These are phyloP conservation scores for Gaeumannomyces sp. DNA, from an alignment of 2,329 filamentous ascomycete genomes.

Conservation along the genomic window DNA sequence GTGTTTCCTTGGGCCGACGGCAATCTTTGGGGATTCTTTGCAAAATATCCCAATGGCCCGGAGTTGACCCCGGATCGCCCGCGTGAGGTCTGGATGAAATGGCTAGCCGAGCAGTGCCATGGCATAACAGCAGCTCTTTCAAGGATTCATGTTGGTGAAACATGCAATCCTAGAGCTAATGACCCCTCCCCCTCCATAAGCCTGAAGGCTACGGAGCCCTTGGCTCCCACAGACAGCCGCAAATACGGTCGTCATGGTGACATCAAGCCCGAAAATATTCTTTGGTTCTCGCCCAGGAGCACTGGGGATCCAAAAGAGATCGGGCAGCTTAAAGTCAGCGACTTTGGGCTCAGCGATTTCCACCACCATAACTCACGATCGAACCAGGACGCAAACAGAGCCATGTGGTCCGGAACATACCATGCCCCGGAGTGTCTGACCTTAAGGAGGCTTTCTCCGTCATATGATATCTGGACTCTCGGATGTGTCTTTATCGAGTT, in stretches of 20 bases:
- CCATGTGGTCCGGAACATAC: neutral
- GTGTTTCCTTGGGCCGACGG: conserved; percentile 16
- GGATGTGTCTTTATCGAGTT: conserved; percentile 19
- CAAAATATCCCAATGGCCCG: neutral
- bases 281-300: neutral
- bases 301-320: neutral
- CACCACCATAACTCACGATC: neutral
- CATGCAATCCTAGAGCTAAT: no score
- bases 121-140: conserved; percentile 12
- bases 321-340: neutral
- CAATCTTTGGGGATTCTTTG: conserved; percentile 10
- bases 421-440: neutral
- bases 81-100: neutral
- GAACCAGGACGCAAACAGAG: neutral
- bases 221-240: neutral
- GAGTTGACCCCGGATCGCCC: neutral
- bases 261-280: neutral
- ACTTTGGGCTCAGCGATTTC: neutral
- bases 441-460: neutral
- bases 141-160: neutral
- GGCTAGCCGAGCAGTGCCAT: conserved; percentile 15
- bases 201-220: no score
- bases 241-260: neutral
- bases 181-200: no score
- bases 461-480: conserved; percentile 19